Percentiles rank a stretch among this genome's conserved stretches.
Conservation (phyloP, 2,329 filamentous ascomycete species). For the Ustulina deusta region DNA sequence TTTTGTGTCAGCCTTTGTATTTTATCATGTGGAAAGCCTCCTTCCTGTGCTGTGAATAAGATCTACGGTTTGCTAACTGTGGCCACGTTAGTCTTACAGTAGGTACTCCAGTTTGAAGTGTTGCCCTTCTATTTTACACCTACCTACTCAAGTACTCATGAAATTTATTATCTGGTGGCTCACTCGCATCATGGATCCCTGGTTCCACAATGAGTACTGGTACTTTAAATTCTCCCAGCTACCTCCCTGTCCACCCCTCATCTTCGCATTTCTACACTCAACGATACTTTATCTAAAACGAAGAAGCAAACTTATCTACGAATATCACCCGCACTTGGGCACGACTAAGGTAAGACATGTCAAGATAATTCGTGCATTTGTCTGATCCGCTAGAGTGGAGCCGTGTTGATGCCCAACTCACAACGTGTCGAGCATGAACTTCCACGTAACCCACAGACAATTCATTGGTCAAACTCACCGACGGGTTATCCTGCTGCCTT, state of each 20-base stretch:
- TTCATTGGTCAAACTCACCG: slow-evolving; percentile 6
- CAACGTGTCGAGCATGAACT: slow-evolving; percentile 13
- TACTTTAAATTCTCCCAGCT: too few relatives aligned
- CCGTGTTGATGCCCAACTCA: slow-evolving; percentile 16
- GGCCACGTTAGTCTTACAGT: too few relatives aligned
- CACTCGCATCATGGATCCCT: too few relatives aligned
- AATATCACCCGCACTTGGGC: too few relatives aligned
- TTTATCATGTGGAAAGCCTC: too few relatives aligned
- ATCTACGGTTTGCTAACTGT: too few relatives aligned
- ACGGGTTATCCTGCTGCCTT: background rate
- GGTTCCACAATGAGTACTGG: too few relatives aligned
- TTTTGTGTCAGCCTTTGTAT: background rate
- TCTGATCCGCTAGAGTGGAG: slow-evolving; percentile 11
- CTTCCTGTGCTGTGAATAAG: too few relatives aligned
- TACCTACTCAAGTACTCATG: too few relatives aligned
- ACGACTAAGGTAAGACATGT: background rate
- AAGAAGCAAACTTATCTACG: background rate
- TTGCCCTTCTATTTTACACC: too few relatives aligned
- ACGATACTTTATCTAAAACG: background rate
- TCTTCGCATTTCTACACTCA: background rate
- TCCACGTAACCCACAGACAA: slow-evolving; percentile 19
- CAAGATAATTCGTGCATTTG: background rate
- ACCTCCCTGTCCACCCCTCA: background rate
- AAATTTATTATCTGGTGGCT: too few relatives aligned
- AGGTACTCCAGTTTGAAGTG: too few relatives aligned